Evolutionary conservation across 192 early-diverging fungal genomes (phyloP).

Genomic region (Podochytrium sp.): DNA sequence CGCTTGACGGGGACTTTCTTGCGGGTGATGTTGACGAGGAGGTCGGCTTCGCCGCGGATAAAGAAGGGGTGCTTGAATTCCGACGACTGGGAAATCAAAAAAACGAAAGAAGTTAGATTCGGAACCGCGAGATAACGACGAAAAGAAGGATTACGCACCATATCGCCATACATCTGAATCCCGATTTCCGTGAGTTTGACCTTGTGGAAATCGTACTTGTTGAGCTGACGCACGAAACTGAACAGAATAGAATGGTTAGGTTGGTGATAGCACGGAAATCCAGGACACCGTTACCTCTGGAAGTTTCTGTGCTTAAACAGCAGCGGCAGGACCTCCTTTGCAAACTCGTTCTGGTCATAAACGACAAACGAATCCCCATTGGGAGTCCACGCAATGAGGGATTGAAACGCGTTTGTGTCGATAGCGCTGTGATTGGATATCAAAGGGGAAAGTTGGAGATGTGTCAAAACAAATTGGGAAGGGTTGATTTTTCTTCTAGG

Average conservation of each 20-base stretch:
- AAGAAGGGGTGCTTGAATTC: slow-evolving; percentile 16
- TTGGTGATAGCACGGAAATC: too few species aligned
- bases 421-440: too few species aligned
- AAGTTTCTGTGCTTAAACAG: neutral
- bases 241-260: too few species aligned
- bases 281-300: too few species aligned
- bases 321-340: slow-evolving; percentile 32
- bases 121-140: neutral
- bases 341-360: slow-evolving; percentile 31
- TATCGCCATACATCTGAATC: neutral
- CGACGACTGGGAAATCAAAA: neutral
- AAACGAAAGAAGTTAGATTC: neutral
- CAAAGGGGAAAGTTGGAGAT: too few species aligned
- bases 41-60: neutral
- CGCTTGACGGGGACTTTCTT: neutral
- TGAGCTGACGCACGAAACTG: slow-evolving; percentile 65
- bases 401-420: too few species aligned
- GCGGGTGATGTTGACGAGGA: neutral
- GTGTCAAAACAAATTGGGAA: too few species aligned
- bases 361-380: slow-evolving; percentile 29
- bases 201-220: slow-evolving; percentile 83
- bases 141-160: neutral
- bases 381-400: slow-evolving; percentile 29
- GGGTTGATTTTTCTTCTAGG: too few species aligned
- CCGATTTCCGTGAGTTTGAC: slow-evolving; percentile 56